phyloP scores from a whole-genome alignment of 768 basidiomycete species.

The Rhodotorula taiwanensis region DNA sequence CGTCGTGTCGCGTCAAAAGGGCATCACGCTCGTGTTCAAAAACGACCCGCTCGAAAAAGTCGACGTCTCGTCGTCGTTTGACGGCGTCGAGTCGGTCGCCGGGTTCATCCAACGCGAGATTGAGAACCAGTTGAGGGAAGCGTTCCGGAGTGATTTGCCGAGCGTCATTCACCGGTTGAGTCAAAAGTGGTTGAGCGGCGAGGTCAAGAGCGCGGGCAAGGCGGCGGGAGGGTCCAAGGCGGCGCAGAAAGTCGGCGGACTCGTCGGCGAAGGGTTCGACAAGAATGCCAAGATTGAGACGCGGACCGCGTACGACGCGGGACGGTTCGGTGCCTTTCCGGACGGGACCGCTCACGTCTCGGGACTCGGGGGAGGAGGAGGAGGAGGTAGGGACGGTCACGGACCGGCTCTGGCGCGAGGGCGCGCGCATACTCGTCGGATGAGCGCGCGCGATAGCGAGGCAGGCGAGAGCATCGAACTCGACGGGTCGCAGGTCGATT shows the following conservation, averaged over 20 bases:
- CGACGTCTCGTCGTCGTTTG: constrained; percentile 95
- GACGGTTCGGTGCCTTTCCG: background rate
- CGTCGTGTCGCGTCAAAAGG: constrained; percentile 93
- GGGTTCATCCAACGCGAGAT: constrained; percentile 97
- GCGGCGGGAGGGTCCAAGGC: background rate
- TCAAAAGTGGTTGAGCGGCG: constrained; percentile 74
- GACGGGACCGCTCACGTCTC: background rate
- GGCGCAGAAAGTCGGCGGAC: constrained; percentile 3
- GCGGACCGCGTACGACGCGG: constrained; percentile 26
- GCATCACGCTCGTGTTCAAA: constrained; percentile 98
- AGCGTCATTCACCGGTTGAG: constrained; percentile 92
- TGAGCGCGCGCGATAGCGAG: constrained; percentile 17
- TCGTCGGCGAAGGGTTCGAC: constrained; percentile 16
- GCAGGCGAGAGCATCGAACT: constrained; percentile 32
- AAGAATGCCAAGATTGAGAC: constrained; percentile 35
- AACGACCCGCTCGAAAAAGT: constrained; percentile 97
- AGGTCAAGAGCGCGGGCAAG: constrained; percentile 28
- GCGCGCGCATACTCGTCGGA: constrained; percentile 5
- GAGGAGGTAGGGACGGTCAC: background rate
- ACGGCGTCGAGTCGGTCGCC: constrained; percentile 94
- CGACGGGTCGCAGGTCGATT: constrained; percentile 18
- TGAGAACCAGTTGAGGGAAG: constrained; percentile 90
- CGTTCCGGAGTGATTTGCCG: constrained; percentile 95
- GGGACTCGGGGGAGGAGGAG: background rate
- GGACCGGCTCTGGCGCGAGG: constrained; percentile 8